phyloP scores from a whole-genome alignment of 75 land plant genomes.

The Pinus albicaulis region DNA sequence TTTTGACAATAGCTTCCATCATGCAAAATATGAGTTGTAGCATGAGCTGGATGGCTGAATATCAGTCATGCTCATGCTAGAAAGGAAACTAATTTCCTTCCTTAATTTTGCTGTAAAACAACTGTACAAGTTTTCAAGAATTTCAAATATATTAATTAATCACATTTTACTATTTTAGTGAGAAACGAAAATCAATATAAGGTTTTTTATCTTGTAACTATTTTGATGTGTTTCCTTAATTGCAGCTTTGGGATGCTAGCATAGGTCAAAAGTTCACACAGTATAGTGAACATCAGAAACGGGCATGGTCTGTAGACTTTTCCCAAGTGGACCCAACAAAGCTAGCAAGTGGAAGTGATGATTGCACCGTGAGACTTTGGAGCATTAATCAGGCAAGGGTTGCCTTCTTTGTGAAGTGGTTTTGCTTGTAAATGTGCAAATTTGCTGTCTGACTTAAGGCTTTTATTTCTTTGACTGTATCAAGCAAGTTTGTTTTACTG shows the following conservation, averaged over 20 bases:
- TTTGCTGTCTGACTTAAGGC: neutral
- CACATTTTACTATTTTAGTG: neutral
- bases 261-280: conserved; percentile 53
- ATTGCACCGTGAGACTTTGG: conserved; percentile 86
- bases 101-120: too few species aligned
- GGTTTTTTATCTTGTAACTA: conserved; percentile 8
- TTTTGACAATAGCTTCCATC: neutral
- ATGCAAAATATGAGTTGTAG: neutral
- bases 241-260: conserved; percentile 89
- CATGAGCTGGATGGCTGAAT: neutral
- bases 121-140: too few species aligned
- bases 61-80: neutral
- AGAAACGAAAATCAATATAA: neutral
- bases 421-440: neutral
- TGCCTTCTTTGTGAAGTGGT: conserved; percentile 6
- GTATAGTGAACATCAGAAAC: conserved; percentile 63
- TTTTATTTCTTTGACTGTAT: neutral
- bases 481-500: neutral
- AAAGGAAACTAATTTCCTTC: neutral
- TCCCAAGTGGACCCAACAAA: conserved; percentile 77
- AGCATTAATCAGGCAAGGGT: conserved; percentile 81
- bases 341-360: conserved; percentile 96
- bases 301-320: conserved; percentile 98
- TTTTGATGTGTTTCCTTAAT: neutral
- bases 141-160: neutral